These are phyloP conservation scores for Albifimbria verrucaria DNA, from an alignment of 2,329 filamentous ascomycete genomes.

Conservation along the genomic window DNA sequence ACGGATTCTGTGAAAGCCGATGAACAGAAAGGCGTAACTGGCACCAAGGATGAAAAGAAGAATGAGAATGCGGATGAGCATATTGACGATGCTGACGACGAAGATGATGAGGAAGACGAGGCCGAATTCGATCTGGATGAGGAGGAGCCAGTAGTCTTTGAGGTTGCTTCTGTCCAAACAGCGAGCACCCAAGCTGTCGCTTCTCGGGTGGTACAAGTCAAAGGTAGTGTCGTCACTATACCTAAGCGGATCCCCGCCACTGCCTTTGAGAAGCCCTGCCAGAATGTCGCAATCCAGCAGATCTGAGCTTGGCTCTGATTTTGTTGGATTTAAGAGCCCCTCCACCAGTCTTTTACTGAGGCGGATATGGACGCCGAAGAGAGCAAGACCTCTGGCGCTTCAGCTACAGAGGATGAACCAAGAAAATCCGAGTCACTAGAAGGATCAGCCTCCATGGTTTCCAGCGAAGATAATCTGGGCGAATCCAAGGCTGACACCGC, in stretches of 20 bases:
- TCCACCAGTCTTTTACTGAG: constrained; percentile 45
- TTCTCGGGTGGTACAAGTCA: constrained; percentile 65
- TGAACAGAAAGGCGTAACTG: constrained; percentile 14
- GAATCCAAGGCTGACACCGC: constrained; percentile 10
- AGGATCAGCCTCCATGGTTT: constrained; percentile 6
- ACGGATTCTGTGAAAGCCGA: constrained; percentile 10
- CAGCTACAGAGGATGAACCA: no score
- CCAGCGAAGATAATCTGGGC: constrained; percentile 6
- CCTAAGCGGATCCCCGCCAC: constrained; percentile 75
- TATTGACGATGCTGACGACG: constrained; percentile 19
- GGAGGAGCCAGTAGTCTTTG: constrained; percentile 67
- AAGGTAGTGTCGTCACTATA: constrained; percentile 80
- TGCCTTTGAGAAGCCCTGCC: constrained; percentile 75
- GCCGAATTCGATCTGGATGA: constrained; percentile 49
- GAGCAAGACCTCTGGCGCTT: no score
- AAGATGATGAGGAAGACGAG: constrained; percentile 34
- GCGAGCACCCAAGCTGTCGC: constrained; percentile 54
- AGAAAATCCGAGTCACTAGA: no score
- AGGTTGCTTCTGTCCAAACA: constrained; percentile 58
- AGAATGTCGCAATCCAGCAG: constrained; percentile 48
- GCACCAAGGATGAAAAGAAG: constrained; percentile 17
- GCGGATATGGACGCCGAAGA: constrained; percentile 23
- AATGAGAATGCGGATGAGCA: constrained; percentile 21
- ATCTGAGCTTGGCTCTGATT: constrained; percentile 58
- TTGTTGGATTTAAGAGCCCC: constrained; percentile 49